Evolutionary conservation across 2,329 filamentous ascomycete genomes (phyloP), one percentile per base, ranked within the genome.

Genomic region (Berkeleyomyces basicola): DNA sequence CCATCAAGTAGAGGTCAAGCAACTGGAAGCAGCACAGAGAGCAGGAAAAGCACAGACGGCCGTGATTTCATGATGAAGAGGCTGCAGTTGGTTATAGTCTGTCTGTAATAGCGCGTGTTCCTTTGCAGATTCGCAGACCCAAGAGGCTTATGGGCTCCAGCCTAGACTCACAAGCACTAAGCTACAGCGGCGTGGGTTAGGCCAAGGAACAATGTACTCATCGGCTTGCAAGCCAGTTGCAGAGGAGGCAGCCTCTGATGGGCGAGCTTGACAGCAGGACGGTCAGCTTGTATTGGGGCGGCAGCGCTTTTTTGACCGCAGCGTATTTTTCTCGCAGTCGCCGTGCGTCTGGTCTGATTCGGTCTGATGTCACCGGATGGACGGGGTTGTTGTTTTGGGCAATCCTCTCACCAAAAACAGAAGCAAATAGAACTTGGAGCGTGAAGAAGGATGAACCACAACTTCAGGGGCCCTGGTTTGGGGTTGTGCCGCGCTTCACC

Each of bases 401-500:
- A n/a, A 44, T 44, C 31, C 49, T 33, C 7, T 55, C 33, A 33
- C 49, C 33, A 55, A 55, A 55, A 37, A 39, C 11, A 55, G 49
- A 16, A 55, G 49, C 23, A 36, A 37, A 58, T 40, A 23, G 36
- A 36, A 59, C 33, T 14, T 37, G 44, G 31, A 23, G 11, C 10
- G 40, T 23, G n/a, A 43, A n/a, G 33, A 37, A 33, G 33, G 51
- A 55, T 10, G 51, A 11, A 31, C 0, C 36, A n/a, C n/a, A n/a
- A n/a, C 14, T 14, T 36, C 14, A 59, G 43, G 40, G 23, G 49
- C 7, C 37, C 10, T 36, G 47, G 16, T 33, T 43, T 42, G 46
- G 39, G 4, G n/a, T 60, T 63, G n/a, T 63, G 57, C 61, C 61
- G 14, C 33, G 46, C 2, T 14, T 59, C 44, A 63, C 61, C 61